Evolutionary conservation across 306 rosid genomes (phyloP).

Genomic region (Vicia faba): DNA sequence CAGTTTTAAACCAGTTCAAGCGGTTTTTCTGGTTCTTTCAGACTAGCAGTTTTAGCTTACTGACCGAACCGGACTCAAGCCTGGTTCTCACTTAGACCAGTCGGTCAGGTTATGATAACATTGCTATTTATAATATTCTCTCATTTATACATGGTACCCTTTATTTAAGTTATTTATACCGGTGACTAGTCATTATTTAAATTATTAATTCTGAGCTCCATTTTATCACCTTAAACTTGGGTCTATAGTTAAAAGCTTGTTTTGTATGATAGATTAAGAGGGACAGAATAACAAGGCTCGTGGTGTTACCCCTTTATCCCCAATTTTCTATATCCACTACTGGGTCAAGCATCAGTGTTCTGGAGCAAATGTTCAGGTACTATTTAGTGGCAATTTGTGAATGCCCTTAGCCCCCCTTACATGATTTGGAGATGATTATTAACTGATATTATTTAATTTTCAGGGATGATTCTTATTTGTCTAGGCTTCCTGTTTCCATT

Average conservation of each 20-base stretch:
- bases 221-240: conserved; percentile 34
- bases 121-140: conserved; percentile 11
- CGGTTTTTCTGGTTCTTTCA: no score
- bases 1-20: no score
- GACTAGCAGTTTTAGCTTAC: no score
- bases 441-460: conserved; percentile 38
- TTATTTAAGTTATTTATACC: conserved; percentile 23
- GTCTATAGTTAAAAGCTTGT: conserved; percentile 30
- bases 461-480: conserved; percentile 84
- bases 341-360: conserved; percentile 92
- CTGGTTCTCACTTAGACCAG: no score
- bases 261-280: conserved; percentile 70
- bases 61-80: no score
- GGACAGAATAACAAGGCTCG: conserved; percentile 89
- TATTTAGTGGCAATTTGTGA: conserved; percentile 28
- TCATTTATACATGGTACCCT: conserved; percentile 7
- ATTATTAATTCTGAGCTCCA: conserved; percentile 18
- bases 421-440: conserved; percentile 28
- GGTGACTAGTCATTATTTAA: conserved; percentile 3
- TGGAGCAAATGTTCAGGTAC: conserved; percentile 78
- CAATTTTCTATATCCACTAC: conserved; percentile 99
- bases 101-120: background rate
- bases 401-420: background rate
- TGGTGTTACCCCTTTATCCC: conserved; percentile 95
- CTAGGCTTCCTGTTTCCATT: conserved; percentile 82